Base-by-base conservation (phyloP, 2,329 filamentous ascomycete genomes). In the Aspergillus fumigatiaffinis region DNA sequence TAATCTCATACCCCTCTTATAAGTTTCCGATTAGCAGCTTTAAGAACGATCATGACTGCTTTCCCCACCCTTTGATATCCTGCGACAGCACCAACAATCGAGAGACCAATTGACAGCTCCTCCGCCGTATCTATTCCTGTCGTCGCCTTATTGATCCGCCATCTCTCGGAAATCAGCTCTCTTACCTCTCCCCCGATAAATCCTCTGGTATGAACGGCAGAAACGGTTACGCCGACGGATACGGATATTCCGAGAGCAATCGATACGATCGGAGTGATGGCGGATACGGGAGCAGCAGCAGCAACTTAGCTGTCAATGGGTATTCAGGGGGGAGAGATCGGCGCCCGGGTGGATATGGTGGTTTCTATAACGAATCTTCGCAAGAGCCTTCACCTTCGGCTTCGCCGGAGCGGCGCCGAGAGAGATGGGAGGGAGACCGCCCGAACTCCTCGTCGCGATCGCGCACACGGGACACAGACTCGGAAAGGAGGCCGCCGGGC, bases 291-390 rank as follows among this genome's bases (percentile, higher is more conserved):
- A 65, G 65, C 57, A 64, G 62, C 46, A 71, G 62, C 54, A 69
- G 59, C 53, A 69, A 63, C 52, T 60, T 71, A 51, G 70, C 66
- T 17, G 66, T 68, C 56, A 74, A 73, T 55, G 68, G 71, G 29
- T 73, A 74, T 54, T 63, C 64, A 48, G 64, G 61, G 38, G 62
- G 58, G 47, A 67, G 73, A 50, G 74, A 73, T 21, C 72, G 68
- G 50, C 73, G 77, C 23, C 67, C 74, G 2, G 76, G 76, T 47
- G 77, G 76, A 25, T 79, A 79, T 56, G 76, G 77, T 38, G 76
- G 76, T 28, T 77, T 79, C 50, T 73, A 73, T 29, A 58, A 68
- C 21, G 73, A 74, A 42, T 50, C 69, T 6, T 59, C 68, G 32
- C 67, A 67, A 53, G 65, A 68, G 48, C 60, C 70, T 14, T 61